Conservation (phyloP, 306 rosid species). For the Begonia fuchsioides region DNA sequence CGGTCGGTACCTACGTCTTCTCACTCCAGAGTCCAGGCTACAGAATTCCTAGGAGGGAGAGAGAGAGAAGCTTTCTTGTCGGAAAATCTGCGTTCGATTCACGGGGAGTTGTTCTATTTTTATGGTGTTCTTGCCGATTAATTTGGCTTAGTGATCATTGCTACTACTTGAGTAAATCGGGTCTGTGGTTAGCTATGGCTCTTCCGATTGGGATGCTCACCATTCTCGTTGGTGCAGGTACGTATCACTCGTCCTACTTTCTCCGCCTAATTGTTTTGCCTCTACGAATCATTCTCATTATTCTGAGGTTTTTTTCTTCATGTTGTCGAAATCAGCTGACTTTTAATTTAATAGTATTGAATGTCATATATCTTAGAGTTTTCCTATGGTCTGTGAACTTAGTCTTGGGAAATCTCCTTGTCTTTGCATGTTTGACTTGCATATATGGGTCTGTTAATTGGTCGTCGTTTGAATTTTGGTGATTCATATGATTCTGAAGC, state of each 20-base stretch:
- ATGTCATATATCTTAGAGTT: no score
- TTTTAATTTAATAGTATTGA: no score
- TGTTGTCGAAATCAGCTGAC: no score
- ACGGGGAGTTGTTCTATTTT: neutral
- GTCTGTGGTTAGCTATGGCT: slow-evolving; percentile 29
- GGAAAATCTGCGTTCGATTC: neutral
- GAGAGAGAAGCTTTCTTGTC: neutral
- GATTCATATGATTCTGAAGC: no score
- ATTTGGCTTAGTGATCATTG: neutral
- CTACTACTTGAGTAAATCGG: neutral
- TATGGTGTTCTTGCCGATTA: neutral
- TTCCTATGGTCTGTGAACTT: no score
- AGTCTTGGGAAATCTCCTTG: no score
- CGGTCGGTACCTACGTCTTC: no score
- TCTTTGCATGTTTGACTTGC: no score
- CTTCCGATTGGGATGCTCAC: slow-evolving; percentile 62
- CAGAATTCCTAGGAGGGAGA: neutral
- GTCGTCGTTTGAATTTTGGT: no score
- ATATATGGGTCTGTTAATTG: no score
- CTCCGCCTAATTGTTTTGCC: no score
- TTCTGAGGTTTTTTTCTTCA: neutral
- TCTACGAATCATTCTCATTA: neutral
- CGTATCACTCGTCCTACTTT: slow-evolving; percentile 1
- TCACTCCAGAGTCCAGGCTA: no score
- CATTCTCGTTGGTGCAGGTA: slow-evolving; percentile 91